Percentiles rank a stretch among this genome's conserved stretches.
phyloP scores from a whole-genome alignment of 2,329 filamentous ascomycete genomes.

The Fusarium denticulatum region DNA sequence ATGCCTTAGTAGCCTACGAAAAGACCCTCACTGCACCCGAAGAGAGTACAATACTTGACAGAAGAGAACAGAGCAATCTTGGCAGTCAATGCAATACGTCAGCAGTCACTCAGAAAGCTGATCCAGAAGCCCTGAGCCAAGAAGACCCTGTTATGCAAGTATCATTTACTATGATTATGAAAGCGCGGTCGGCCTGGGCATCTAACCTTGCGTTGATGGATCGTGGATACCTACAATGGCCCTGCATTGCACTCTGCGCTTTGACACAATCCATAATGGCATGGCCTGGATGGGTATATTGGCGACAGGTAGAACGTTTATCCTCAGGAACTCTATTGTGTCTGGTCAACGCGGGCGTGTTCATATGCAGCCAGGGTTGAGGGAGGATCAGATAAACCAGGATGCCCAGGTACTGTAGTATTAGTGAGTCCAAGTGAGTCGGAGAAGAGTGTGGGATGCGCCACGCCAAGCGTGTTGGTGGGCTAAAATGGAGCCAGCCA shows the following conservation, averaged over 20 bases:
- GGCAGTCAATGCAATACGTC: not conserved
- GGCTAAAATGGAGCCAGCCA: not conserved
- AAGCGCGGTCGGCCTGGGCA: not conserved
- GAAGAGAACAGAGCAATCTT: not conserved
- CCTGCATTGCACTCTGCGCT: not conserved
- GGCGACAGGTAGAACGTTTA: conserved; percentile 8
- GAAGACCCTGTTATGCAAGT: not conserved
- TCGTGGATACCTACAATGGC: not conserved
- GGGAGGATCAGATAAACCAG: not conserved
- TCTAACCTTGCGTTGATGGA: not conserved
- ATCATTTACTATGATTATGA: not conserved
- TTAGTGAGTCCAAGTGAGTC: not conserved
- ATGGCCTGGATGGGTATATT: not conserved
- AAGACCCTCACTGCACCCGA: not conserved
- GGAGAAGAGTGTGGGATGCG: conserved; percentile 1
- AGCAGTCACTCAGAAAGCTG: conserved; percentile 3
- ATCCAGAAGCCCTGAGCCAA: conserved; percentile 23
- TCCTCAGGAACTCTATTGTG: not conserved
- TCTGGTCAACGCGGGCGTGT: not conserved
- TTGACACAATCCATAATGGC: not conserved
- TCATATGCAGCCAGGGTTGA: not conserved
- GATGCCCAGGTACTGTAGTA: not conserved
- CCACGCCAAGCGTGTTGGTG: not conserved
- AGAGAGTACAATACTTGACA: not conserved
- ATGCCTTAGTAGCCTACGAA: not conserved